Evolutionary conservation across 2,329 filamentous ascomycete species (phyloP), one percentile per base, ranked within the genome.

Genomic region (Trichoderma afroharzianum): DNA sequence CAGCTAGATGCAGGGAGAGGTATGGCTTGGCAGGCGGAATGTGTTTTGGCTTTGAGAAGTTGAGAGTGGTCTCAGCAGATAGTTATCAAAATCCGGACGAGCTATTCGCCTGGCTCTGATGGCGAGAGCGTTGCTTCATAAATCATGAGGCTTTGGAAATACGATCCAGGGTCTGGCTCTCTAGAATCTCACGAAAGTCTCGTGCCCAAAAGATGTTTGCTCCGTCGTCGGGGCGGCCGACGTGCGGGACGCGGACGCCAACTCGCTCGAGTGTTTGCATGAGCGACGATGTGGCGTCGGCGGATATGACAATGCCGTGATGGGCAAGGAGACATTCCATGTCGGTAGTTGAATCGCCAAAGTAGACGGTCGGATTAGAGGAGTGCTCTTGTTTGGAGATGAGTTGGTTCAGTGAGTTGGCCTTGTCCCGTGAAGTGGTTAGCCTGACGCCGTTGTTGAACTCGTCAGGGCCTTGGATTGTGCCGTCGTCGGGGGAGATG

Each of bases 321-420:
- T 77, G 78, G 26, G 78, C 76, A 4, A 88, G 74, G 47, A 90
- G 77, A 72, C 87, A 89, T 75, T 85, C 83, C 70, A 89, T 77
- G 76, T 90, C 88, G 2, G 87, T 89, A 2, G 83, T 82, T 32
- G 87, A 88, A 76, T 90, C 88, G 8, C 88, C 88, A 76, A 88
- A 84, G 78, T 89, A 90, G 43, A 58, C 26, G 18, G 73, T 5
- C 76, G 73, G 14, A 68, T 66, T 14, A 8, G 62, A 61, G 9
- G 58, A n/a, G 28, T 53, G 66, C n/a, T n/a, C 36, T 14, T 36
- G 28, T 14, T 11, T 30, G 2, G 39, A 50, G 30, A 58, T 32
- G 11, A 67, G 43, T 7, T 63, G 58, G 8, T 81, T 84, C 21
- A 83, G 75, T 11, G 62, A 71, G 18, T 33, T 68, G 43, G 68